These are phyloP conservation scores for Ascochyta pisi DNA, from an alignment of 2,329 filamentous ascomycete species.

Conservation along the genomic window DNA sequence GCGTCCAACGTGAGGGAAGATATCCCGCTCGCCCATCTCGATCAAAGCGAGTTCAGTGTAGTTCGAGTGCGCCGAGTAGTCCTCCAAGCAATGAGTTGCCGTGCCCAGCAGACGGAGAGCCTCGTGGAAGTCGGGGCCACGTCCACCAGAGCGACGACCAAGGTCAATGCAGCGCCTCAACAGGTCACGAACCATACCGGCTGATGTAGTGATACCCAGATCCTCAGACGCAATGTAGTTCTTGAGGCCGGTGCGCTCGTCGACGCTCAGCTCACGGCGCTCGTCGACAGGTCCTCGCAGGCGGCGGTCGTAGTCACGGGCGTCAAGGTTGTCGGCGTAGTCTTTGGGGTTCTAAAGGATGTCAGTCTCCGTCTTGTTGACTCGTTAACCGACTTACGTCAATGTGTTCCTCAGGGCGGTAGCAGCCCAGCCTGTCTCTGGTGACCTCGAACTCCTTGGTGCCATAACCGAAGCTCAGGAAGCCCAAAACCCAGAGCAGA, in stretches of 20 bases:
- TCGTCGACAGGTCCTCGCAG: conserved; percentile 86
- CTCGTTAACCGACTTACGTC: conserved; percentile 53
- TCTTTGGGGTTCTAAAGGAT: conserved; percentile 51
- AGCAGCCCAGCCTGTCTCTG: conserved; percentile 77
- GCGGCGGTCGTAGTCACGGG: conserved; percentile 78
- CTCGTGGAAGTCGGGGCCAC: conserved; percentile 83
- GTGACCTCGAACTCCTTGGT: conserved; percentile 88
- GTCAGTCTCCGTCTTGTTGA: conserved; percentile 8
- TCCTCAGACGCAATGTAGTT: conserved; percentile 93
- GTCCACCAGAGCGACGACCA: conserved; percentile 75
- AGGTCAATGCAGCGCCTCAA: conserved; percentile 78
- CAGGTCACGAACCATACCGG: conserved; percentile 75
- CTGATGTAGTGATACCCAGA: conserved; percentile 79
- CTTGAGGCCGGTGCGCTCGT: conserved; percentile 73
- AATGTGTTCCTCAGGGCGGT: conserved; percentile 75
- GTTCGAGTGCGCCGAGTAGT: conserved; percentile 93
- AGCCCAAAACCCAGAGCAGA: conserved; percentile 85
- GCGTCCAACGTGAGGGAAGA: conserved; percentile 88
- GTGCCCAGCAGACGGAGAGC: conserved; percentile 86
- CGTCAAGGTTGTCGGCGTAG: conserved; percentile 89
- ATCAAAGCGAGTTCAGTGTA: conserved; percentile 88
- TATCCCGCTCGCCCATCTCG: conserved; percentile 78
- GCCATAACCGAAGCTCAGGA: conserved; percentile 85
- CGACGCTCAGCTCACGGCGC: conserved; percentile 76
- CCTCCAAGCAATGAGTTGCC: conserved; percentile 85